These are phyloP conservation scores for Platismatia glauca DNA, from an alignment of 495 filamentous ascomycete species.

Conservation along the genomic window DNA sequence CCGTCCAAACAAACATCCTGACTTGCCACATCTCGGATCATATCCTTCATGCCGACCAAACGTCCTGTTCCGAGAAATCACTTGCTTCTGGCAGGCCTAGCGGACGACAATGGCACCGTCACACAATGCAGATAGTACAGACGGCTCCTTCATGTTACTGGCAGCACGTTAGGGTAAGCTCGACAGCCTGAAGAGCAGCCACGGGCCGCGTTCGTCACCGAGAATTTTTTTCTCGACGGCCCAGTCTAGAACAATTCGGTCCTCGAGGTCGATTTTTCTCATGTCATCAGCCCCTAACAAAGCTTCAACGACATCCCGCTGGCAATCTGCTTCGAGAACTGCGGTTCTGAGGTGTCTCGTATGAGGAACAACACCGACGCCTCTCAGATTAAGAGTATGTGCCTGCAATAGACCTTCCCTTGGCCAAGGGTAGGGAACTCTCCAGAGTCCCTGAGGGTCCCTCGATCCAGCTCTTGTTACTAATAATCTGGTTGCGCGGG, in stretches of 20 bases:
- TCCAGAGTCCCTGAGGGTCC: neutral
- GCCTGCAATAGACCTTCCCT: neutral
- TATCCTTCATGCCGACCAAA: neutral
- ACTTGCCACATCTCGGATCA: neutral
- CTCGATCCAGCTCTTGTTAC: neutral
- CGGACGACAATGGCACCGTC: neutral
- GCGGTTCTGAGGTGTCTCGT: constrained; percentile 18
- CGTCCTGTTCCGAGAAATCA: neutral
- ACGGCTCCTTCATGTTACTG: neutral
- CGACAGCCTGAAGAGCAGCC: constrained; percentile 5
- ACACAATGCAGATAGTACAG: neutral
- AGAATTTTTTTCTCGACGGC: neutral
- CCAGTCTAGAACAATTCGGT: constrained; percentile 11
- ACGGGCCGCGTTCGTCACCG: constrained; percentile 13
- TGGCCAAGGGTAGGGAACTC: neutral
- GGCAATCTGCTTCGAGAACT: constrained; percentile 16
- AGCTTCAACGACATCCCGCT: constrained; percentile 2
- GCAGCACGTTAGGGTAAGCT: neutral
- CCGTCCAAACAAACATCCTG: neutral
- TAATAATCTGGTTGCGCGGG: neutral
- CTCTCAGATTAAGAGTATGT: neutral
- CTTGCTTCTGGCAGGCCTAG: neutral
- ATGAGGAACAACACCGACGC: constrained; percentile 10
- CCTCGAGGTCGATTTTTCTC: constrained; percentile 1
- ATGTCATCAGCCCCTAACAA: neutral